phyloP scores from a whole-genome alignment of 805 yeast genomes.

The Candida schatavii region DNA sequence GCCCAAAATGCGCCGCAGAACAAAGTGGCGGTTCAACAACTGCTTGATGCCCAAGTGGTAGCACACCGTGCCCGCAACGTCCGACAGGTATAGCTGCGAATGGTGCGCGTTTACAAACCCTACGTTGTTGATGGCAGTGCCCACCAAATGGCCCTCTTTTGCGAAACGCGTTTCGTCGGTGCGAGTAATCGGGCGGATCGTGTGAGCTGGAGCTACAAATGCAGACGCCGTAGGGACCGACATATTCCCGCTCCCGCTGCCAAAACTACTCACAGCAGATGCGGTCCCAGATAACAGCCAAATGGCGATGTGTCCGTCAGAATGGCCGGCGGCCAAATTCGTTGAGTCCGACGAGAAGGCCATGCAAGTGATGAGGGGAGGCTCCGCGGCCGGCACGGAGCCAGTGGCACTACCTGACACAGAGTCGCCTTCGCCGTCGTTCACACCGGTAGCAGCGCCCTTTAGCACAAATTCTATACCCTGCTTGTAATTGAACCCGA shows the following conservation, averaged over 20 bases:
- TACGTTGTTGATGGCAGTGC: slow-evolving; percentile 22
- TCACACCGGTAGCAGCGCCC: slow-evolving; percentile 17
- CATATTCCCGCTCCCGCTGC: background rate
- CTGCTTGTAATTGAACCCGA: slow-evolving; percentile 71
- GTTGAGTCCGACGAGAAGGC: slow-evolving; percentile 68
- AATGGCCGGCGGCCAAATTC: slow-evolving; percentile 65
- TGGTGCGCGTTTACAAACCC: slow-evolving; percentile 27
- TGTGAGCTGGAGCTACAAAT: slow-evolving; percentile 3
- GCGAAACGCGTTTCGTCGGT: slow-evolving; percentile 22
- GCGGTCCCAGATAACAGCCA: slow-evolving; percentile 52
- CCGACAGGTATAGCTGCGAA: slow-evolving; percentile 29
- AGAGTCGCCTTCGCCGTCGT: slow-evolving; percentile 29
- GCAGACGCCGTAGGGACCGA: slow-evolving; percentile 1
- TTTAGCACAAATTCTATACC: slow-evolving; percentile 42
- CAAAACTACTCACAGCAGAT: background rate
- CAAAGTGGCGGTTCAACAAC: slow-evolving; percentile 48
- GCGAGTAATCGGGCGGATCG: slow-evolving; percentile 23
- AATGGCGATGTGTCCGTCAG: slow-evolving; percentile 58
- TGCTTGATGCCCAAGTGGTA: slow-evolving; percentile 63
- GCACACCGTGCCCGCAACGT: slow-evolving; percentile 44
- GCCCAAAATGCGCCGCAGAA: slow-evolving; percentile 54
- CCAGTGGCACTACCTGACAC: background rate
- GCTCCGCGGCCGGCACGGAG: background rate
- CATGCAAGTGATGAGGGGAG: slow-evolving; percentile 38
- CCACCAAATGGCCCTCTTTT: slow-evolving; percentile 27